phyloP scores from a whole-genome alignment of 805 yeast species.

The Candida glaebosa region DNA sequence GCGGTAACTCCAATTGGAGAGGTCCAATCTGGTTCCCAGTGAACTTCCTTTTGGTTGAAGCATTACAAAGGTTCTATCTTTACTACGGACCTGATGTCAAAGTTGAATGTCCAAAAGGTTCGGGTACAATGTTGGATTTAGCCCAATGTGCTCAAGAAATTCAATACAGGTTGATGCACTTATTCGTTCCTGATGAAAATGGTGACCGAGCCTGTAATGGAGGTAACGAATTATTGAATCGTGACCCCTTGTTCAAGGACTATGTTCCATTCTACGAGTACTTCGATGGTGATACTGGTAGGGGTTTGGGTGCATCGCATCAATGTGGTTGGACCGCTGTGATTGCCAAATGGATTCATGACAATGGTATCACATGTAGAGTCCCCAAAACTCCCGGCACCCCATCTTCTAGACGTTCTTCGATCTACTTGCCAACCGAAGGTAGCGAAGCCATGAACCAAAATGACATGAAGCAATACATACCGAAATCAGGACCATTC shows the following conservation, averaged over 20 bases:
- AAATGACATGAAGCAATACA: constrained; percentile 38
- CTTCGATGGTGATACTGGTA: constrained; percentile 91
- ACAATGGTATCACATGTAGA: constrained; percentile 72
- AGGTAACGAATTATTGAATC: constrained; percentile 48
- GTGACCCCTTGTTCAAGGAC: constrained; percentile 71
- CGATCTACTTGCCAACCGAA: constrained; percentile 20
- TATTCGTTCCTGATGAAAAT: constrained; percentile 66
- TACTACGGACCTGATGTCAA: constrained; percentile 85
- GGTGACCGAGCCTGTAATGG: constrained; percentile 80
- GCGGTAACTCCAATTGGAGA: constrained; percentile 96
- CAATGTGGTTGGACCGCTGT: constrained; percentile 97
- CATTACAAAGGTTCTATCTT: constrained; percentile 79
- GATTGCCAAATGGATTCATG: constrained; percentile 88
- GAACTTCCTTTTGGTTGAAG: constrained; percentile 79
- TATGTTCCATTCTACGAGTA: constrained; percentile 79
- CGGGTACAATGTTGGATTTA: constrained; percentile 70
- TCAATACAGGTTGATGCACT: constrained; percentile 77
- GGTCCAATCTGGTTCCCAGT: constrained; percentile 98
- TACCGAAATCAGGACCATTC: constrained; percentile 46
- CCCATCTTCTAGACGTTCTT: constrained; percentile 22
- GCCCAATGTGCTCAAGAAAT: constrained; percentile 90
- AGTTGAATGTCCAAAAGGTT: constrained; percentile 84
- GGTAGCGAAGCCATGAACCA: constrained; percentile 17
- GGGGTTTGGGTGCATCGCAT: constrained; percentile 91
- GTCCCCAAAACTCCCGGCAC: constrained; percentile 39